Evolutionary conservation across 371 early-diverging fungal species (phyloP), one percentile per base, ranked within the genome.

Genomic region (Apophysomyces elegans): DNA sequence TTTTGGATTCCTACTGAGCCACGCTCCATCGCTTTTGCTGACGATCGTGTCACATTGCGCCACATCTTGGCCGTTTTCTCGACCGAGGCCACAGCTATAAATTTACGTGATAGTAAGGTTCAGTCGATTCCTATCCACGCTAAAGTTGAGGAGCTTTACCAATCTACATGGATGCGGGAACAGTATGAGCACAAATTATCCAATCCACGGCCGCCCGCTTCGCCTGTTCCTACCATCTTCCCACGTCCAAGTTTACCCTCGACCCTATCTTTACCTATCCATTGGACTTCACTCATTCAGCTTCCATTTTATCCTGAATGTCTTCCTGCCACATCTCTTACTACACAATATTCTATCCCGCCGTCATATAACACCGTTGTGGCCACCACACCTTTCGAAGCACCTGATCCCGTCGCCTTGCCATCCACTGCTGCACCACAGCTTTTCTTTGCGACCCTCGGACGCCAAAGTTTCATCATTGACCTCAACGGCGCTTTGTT

Each of bases 1-100:
- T 82, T 76, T 59, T 82, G 83, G 83, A 74, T 82, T 7, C 83
- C 83, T 3, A 58, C 70, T 0, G 78, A 79, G 58, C 71, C 83
- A 21, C 70, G 63, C 6, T 61, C 61, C 9, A 66, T 82, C 41
- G 67, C 80, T 0, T 79, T 82, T 72, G 83, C 83, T 13, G 83
- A 82, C 37, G 83, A 82, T 60, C 63, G 83, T 2, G 61, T 65
- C 35, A 74, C 78, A 1, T 43, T 82, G 13, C 65, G 75, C n/a
- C 71, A 74, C 54, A 63, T 82, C 12, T 38, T 79, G 7, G 75
- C 73, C 14, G 78, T 82, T 0, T 82, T 82, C 37, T 16, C 70
- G 1, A 69, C 59, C 21, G 83, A 78, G 50, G 83, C 80, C 0
- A 76, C 79, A 0, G 68, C 61, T n/a, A 82, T 82, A 46, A 75